Evolutionary conservation across 2,329 filamentous ascomycete genomes (phyloP).

Genomic region (Allantophomopsis cytisporea): DNA sequence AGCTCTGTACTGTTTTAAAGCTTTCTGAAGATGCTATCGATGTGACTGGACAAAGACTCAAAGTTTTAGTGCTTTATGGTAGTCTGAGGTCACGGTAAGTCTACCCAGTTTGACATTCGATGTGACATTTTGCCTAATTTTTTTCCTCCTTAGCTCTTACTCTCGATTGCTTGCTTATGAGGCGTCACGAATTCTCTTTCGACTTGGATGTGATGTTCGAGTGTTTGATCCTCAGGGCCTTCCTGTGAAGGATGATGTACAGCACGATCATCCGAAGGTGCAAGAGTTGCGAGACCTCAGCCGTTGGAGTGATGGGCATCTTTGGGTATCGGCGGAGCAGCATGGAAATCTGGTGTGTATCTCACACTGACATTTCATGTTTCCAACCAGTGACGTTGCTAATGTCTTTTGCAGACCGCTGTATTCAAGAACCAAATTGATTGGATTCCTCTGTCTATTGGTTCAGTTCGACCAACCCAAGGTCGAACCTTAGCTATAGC

Average conservation of each 20-base stretch:
- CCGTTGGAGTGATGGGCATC: conserved; percentile 53
- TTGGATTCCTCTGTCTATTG: conserved; percentile 50
- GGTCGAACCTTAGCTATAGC: conserved; percentile 47
- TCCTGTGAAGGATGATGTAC: no score
- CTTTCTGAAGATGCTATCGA: no score
- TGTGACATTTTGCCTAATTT: no score
- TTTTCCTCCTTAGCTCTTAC: conserved; percentile 30
- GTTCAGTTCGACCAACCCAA: conserved; percentile 51
- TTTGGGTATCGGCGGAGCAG: conserved; percentile 54
- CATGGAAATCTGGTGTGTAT: conserved; percentile 52
- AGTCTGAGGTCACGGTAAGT: background rate
- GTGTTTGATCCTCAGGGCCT: conserved; percentile 51
- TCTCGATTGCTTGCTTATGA: conserved; percentile 46
- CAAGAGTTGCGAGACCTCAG: conserved; percentile 41
- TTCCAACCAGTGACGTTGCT: no score
- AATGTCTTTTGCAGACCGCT: no score
- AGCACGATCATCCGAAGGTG: no score
- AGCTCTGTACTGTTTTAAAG: no score
- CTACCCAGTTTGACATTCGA: background rate
- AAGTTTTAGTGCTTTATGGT: background rate
- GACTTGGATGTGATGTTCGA: conserved; percentile 53
- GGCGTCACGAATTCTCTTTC: conserved; percentile 42
- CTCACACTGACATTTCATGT: no score
- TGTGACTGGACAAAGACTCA: no score
- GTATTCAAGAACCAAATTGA: conserved; percentile 61